Percentiles rank a stretch among this genome's conserved stretches.
phyloP scores from a whole-genome alignment of 2,329 filamentous ascomycete species.

The Phoma herbarum region DNA sequence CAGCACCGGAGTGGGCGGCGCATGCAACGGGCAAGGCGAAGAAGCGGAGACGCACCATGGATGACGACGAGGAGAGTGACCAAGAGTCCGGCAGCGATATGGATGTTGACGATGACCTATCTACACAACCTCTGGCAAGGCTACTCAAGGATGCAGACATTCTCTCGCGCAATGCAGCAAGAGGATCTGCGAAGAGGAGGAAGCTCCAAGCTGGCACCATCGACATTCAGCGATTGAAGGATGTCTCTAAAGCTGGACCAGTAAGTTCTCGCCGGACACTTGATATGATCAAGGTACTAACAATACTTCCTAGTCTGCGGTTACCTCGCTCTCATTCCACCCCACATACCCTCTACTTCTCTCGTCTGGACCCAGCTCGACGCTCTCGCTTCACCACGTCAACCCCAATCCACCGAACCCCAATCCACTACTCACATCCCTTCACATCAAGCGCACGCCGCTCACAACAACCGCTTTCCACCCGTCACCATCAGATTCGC shows the following conservation, averaged over 20 bases:
- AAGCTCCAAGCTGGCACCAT: constrained; percentile 87
- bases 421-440: constrained; percentile 88
- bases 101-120: constrained; percentile 60
- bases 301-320: constrained; percentile 63
- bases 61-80: constrained; percentile 51
- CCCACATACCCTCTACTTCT: constrained; percentile 87
- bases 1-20: constrained; percentile 68
- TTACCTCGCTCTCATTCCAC: constrained; percentile 89
- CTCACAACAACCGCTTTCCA: constrained; percentile 85
- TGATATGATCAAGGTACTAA: constrained; percentile 24
- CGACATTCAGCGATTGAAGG: constrained; percentile 87
- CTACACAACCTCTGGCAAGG: constrained; percentile 78
- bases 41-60: constrained; percentile 59
- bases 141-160: constrained; percentile 79
- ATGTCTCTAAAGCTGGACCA: constrained; percentile 80
- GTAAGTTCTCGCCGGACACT: constrained; percentile 49
- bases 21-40: constrained; percentile 54
- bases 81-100: constrained; percentile 65
- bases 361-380: constrained; percentile 85
- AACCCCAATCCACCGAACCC: constrained; percentile 77
- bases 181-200: constrained; percentile 64
- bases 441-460: constrained; percentile 86
- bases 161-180: constrained; percentile 64
- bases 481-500: constrained; percentile 70
- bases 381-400: constrained; percentile 89